Base-by-base conservation (phyloP, 2,329 filamentous ascomycete species). In the Colletotrichum musae region DNA sequence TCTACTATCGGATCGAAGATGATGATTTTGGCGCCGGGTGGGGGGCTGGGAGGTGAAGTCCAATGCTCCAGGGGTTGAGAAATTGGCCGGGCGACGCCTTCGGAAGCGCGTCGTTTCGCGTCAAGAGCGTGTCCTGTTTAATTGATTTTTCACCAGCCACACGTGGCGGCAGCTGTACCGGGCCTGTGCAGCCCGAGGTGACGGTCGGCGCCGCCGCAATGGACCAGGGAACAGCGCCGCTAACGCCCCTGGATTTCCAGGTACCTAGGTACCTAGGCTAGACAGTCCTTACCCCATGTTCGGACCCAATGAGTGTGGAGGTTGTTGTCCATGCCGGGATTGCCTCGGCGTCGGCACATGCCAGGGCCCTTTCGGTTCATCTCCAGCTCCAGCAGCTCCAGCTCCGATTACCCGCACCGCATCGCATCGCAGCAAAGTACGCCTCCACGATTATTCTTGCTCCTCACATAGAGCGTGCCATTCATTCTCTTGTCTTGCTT, bases 271-370 rank as follows among this genome's bases (percentile, higher is more conserved):
- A 69, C 66, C 62, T 69, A n/a, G 48, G 39, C 41, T 43, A 13
- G 5, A 43, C 13, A 9, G 32, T 36, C 32, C 32, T 24, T 70
- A 61, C 67, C 67, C 67, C 63, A 56, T 70, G 51, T 67, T 58
- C 64, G 59, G 54, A 50, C 26, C 59, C 58, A 70, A 68, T 70
- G 48, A 48, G 50, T n/a, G 53, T 64, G 68, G 68, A 57, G 54
- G 48, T 60, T 36, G 6, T 3, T 47, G 54, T 58, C 41, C 63
- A 64, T 69, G 67, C 64, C 70, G 63, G 64, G 56, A 59, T 64
- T 72, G 68, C 54, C 71, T 71, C 61, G 66, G 74, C 74, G 75
- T 77, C 75, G 76, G 76, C 76, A 78, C 76, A 78, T 77, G 75
- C 72, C 66, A 74, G 72, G 57, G 56, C 41, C 58, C 26, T 68